A percentile compares a stretch with the other conserved stretches of the same genome.
Evolutionary conservation across 2,329 filamentous ascomycete genomes (phyloP).

Genomic region (Acrocalymma vagum): DNA sequence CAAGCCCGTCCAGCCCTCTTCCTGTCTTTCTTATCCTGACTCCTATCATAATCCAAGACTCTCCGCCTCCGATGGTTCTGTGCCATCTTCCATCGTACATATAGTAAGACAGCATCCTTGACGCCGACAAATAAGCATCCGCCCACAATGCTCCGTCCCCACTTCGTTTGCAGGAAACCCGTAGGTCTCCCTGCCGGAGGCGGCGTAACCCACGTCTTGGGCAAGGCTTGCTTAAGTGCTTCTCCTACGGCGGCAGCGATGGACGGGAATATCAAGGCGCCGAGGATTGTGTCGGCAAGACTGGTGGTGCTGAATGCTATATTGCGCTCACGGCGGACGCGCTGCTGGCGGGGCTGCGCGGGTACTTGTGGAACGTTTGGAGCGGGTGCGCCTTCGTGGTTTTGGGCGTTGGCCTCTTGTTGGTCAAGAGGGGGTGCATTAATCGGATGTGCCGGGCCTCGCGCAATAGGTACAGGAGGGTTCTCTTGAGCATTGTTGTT

Average conservation of each 20-base stretch:
- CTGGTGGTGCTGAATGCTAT: constrained; percentile 63
- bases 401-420: constrained; percentile 22
- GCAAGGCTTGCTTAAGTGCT: constrained; percentile 73
- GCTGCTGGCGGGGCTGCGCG: constrained; percentile 30
- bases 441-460: constrained; percentile 35
- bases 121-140: constrained; percentile 89
- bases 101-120: constrained; percentile 72
- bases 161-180: constrained; percentile 80
- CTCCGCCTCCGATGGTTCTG: constrained; percentile 55
- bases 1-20: constrained; percentile 7
- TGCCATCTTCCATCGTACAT: constrained; percentile 63
- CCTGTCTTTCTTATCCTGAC: constrained; percentile 24
- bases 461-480: constrained; percentile 38
- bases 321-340: constrained; percentile 53
- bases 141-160: constrained; percentile 88
- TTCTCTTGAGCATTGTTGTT: constrained; percentile 49
- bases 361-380: constrained; percentile 35
- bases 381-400: constrained; percentile 29
- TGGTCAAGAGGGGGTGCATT: constrained; percentile 43
- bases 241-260: constrained; percentile 83
- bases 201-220: constrained; percentile 69
- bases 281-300: constrained; percentile 68
- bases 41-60: constrained; percentile 52
- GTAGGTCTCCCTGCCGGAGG: constrained; percentile 55
- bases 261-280: constrained; percentile 80